Base-by-base conservation (phyloP, 2,329 filamentous ascomycete genomes). In the Ophiostoma quercus region DNA sequence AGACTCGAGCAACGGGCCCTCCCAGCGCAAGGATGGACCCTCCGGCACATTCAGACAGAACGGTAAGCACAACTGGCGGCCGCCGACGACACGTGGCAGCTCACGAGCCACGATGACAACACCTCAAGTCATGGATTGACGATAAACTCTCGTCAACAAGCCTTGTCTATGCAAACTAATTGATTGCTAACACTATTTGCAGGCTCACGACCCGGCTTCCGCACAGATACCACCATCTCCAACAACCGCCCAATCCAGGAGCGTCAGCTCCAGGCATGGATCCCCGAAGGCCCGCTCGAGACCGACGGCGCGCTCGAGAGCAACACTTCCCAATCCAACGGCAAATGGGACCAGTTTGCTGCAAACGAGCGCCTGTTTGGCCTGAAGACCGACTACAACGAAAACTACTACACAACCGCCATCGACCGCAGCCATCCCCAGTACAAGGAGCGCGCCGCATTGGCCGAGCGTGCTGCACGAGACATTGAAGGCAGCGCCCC, bases 281-380 rank as follows among this genome's bases (percentile, higher is more conserved):
- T 93, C 69, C 88, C 92, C 7, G 89, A 88, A 73, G 79, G 84
- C 19, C 79, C 83, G 4, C 88, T 89, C 72, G 84, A 85, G 37
- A 78, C 86, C 57, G 90, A 94, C 76, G 84, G 91, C 73, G 90
- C 90, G 66, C 83, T 97, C 32, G 92, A 95, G 75, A 87, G 82
- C 41, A 34, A 11, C 67, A 75, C 83, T 63, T 76, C 83, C 2
- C 75, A 77, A n/a, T 79, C 77, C 68, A 76, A 79, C 19, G 82
- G 80, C 7, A 82, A 80, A 11, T 99, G 95, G 95, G 94, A 99
- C 78, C 95, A 99, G 78, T 99, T 99, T 76, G 91, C 92, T 71
- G 89, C 87, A 73, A 98, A 98, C 76, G 92, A 96, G 79, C 85
- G 88, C 70, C 87, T 92, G 39, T 98, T 97, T 77, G 95, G 95